A percentile compares a stretch with the other conserved stretches of the same genome.
phyloP scores from a whole-genome alignment of 2,329 filamentous ascomycete species.

The Penicillium sp. region DNA sequence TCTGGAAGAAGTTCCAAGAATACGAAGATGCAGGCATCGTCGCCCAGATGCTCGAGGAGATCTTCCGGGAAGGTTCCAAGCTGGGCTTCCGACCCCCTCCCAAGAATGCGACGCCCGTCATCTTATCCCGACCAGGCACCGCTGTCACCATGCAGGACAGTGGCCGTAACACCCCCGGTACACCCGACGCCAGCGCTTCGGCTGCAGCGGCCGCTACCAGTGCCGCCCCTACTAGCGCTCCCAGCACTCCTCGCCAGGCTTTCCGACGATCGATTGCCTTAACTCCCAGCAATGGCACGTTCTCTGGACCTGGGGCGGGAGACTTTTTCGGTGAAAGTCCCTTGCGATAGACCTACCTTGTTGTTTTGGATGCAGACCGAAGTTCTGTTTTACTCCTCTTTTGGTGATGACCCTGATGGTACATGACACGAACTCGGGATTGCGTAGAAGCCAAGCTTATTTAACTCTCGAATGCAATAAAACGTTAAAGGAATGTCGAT shows the following conservation, averaged over 20 bases:
- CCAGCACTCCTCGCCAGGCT: constrained; percentile 40
- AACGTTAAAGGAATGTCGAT: background rate
- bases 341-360: constrained; percentile 26
- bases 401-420: background rate
- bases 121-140: constrained; percentile 38
- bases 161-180: constrained; percentile 42
- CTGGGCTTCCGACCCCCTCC: constrained; percentile 56
- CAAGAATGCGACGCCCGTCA: constrained; percentile 31
- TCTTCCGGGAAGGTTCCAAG: constrained; percentile 65
- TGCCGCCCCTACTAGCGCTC: constrained; percentile 27
- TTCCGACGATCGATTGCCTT: constrained; percentile 42
- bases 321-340: constrained; percentile 42
- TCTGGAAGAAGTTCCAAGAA: constrained; percentile 87
- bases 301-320: constrained; percentile 33
- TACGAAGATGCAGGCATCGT: constrained; percentile 81
- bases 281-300: constrained; percentile 42
- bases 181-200: constrained; percentile 30
- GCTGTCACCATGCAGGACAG: constrained; percentile 39
- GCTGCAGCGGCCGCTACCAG: constrained; percentile 9
- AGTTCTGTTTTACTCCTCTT: background rate
- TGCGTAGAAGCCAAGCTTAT: constrained; percentile 3
- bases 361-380: background rate
- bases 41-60: constrained; percentile 77
- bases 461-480: constrained; percentile 4
- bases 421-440: constrained; percentile 1